phyloP scores from a whole-genome alignment of 2,329 filamentous ascomycete genomes.

The Drechslerella dactyloides region DNA sequence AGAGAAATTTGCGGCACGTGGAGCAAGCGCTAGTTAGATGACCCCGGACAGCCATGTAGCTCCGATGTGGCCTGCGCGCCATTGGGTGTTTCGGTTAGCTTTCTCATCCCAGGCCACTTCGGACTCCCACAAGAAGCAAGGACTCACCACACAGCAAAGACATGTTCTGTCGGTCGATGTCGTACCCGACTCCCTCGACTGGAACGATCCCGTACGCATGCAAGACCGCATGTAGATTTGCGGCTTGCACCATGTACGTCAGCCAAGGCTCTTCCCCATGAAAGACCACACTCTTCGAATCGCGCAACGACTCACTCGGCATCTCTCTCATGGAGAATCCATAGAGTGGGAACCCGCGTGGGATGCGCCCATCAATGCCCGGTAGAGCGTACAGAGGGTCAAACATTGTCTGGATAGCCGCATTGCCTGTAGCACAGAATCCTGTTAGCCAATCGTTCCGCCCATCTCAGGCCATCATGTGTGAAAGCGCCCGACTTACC shows the following conservation, averaged over 20 bases:
- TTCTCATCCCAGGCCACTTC: constrained; percentile 1
- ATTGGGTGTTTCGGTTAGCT: background rate
- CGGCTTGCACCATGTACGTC: constrained; percentile 12
- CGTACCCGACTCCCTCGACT: constrained; percentile 37
- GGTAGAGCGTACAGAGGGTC: constrained; percentile 35
- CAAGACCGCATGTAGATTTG: constrained; percentile 34
- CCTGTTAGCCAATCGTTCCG: background rate
- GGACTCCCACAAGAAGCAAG: background rate
- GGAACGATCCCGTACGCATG: constrained; percentile 28
- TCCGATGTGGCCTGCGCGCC: constrained; percentile 39
- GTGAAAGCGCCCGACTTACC: constrained; percentile 10
- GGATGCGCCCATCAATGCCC: constrained; percentile 32
- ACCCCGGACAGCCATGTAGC: constrained; percentile 41
- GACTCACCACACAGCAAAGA: constrained; percentile 38
- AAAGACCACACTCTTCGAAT: background rate
- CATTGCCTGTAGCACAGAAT: constrained; percentile 22
- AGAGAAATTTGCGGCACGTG: constrained; percentile 2
- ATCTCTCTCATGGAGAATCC: constrained; percentile 47
- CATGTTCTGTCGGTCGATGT: constrained; percentile 40
- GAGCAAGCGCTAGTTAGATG: constrained; percentile 14
- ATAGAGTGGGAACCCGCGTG: constrained; percentile 40
- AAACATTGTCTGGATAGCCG: constrained; percentile 45
- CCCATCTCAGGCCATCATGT: background rate
- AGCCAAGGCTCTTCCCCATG: background rate
- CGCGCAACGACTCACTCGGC: constrained; percentile 23